Conservation (phyloP, 495 filamentous ascomycete genomes). For the Aspergillus indologenus region DNA sequence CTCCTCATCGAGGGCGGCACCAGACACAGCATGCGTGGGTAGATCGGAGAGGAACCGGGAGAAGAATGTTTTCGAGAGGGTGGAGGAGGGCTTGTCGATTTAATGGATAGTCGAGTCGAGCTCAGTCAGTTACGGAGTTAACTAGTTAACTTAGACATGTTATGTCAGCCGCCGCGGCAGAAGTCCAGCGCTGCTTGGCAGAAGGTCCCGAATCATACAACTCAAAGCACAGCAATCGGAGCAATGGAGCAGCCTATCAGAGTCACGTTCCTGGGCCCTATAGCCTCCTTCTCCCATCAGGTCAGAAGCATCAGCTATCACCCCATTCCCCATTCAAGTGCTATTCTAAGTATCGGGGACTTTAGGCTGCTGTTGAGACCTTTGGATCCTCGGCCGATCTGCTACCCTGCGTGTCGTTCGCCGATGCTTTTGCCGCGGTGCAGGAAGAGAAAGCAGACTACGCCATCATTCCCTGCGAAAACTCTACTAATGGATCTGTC, state of each 20-base stretch:
- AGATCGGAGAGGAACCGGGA: not conserved
- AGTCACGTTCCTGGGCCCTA: slow-evolving; percentile 82
- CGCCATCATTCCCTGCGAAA: slow-evolving; percentile 93
- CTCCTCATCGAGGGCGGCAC: not conserved
- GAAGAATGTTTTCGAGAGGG: not conserved
- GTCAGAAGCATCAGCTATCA: slow-evolving; percentile 40
- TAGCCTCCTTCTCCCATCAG: slow-evolving; percentile 88
- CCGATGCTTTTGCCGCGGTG: slow-evolving; percentile 76
- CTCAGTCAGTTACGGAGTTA: not conserved
- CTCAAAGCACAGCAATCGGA: not conserved
- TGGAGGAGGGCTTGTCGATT: not conserved
- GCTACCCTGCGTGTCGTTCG: slow-evolving; percentile 53
- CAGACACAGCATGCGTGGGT: not conserved
- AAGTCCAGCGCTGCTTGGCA: not conserved
- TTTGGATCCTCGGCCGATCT: slow-evolving; percentile 57
- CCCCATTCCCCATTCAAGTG: slow-evolving; percentile 10
- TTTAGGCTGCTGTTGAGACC: slow-evolving; percentile 62
- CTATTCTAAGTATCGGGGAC: slow-evolving; percentile 15
- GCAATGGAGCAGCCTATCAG: slow-evolving; percentile 24
- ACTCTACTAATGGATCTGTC: slow-evolving; percentile 90
- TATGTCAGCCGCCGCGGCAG: slow-evolving; percentile 4
- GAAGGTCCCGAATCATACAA: not conserved
- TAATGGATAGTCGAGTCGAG: not conserved
- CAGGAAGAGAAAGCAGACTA: slow-evolving; percentile 59
- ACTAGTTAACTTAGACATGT: not conserved